Evolutionary conservation across 352 stramenopile species (phyloP).

Genomic region (Bremia lactucae): DNA sequence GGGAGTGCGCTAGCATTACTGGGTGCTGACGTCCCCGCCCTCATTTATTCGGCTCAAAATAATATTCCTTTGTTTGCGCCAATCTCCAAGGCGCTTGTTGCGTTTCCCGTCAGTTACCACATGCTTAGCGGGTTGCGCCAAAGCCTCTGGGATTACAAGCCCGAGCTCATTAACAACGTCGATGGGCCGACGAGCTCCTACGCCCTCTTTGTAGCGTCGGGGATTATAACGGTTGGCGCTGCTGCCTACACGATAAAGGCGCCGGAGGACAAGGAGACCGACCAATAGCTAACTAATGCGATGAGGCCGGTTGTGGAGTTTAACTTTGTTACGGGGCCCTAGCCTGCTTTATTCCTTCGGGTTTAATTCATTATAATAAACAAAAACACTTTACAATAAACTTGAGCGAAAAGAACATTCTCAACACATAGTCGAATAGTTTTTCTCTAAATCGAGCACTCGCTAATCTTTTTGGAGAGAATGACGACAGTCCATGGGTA

Average conservation of each 20-base stretch:
- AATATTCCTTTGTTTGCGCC: constrained; percentile 55
- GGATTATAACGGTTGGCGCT: constrained; percentile 34
- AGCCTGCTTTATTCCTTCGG: no score
- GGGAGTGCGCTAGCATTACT: constrained; percentile 62
- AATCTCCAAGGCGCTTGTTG: constrained; percentile 88
- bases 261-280: constrained; percentile 7
- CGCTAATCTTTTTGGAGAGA: no score
- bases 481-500: no score
- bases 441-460: no score
- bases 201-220: constrained; percentile 38
- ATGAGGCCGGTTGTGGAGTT: background rate
- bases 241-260: constrained; percentile 44
- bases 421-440: no score
- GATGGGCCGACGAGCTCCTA: constrained; percentile 38
- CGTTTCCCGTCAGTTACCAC: constrained; percentile 92
- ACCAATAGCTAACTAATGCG: constrained; percentile 5
- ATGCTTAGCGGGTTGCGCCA: constrained; percentile 83
- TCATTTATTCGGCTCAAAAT: constrained; percentile 75
- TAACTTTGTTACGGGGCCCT: background rate
- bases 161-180: constrained; percentile 75
- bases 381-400: no score
- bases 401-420: no score
- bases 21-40: constrained; percentile 56
- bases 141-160: constrained; percentile 86
- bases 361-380: no score